A percentile compares a stretch with the other conserved stretches of the same genome.
These are phyloP conservation scores for Geosmithia putterillii DNA, from an alignment of 2,329 filamentous ascomycete species.

Conservation along the genomic window DNA sequence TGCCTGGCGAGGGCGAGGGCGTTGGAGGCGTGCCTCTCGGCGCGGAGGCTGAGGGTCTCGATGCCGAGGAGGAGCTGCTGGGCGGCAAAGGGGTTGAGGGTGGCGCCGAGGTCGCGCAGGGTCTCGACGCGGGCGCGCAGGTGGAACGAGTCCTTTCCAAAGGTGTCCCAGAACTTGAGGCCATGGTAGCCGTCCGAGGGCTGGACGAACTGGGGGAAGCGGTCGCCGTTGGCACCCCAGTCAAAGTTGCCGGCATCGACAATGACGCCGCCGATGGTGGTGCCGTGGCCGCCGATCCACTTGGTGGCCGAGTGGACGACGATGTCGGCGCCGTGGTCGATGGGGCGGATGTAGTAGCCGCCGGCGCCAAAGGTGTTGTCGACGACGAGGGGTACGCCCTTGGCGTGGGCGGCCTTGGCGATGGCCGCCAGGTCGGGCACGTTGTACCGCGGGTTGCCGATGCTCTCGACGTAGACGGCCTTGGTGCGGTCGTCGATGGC, in stretches of 20 bases:
- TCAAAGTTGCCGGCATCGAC: conserved; percentile 87
- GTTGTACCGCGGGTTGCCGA: conserved; percentile 90
- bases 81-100: conserved; percentile 80
- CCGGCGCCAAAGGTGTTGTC: conserved; percentile 96
- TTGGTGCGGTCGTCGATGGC: conserved; percentile 90
- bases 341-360: conserved; percentile 76
- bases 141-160: conserved; percentile 70
- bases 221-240: conserved; percentile 72
- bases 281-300: conserved; percentile 94
- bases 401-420: conserved; percentile 61
- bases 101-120: conserved; percentile 71
- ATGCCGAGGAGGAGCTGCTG: conserved; percentile 83
- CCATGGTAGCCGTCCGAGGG: conserved; percentile 85
- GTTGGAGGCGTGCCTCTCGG: conserved; percentile 79
- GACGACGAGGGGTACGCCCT: conserved; percentile 56
- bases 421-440: conserved; percentile 85
- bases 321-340: conserved; percentile 86
- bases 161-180: conserved; percentile 88
- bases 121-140: conserved; percentile 83
- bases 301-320: conserved; percentile 92
- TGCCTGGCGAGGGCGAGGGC: conserved; percentile 68
- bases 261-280: conserved; percentile 77
- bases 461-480: conserved; percentile 82
- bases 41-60: conserved; percentile 80
- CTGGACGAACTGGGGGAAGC: conserved; percentile 90